These are phyloP conservation scores for Thozetella sp. DNA, from an alignment of 495 filamentous ascomycete genomes.

Conservation along the genomic window DNA sequence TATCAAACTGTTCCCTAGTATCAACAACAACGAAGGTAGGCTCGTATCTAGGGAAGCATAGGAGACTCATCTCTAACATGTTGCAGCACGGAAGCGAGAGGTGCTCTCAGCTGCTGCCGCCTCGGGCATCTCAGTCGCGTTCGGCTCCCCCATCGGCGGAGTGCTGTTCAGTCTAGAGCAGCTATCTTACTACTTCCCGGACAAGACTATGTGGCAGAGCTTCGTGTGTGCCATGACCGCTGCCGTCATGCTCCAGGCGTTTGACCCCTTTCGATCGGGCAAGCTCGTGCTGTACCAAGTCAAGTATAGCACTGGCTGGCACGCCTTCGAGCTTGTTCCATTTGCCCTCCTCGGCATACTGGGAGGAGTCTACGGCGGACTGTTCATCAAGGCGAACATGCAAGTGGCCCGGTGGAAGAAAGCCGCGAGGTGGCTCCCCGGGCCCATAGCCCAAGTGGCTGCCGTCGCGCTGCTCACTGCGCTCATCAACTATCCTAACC, in stretches of 20 bases:
- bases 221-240: constrained; percentile 99
- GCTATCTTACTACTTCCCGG: constrained; percentile 97
- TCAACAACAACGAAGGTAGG: constrained; percentile 87
- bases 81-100: constrained; percentile 85
- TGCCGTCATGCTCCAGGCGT: constrained; percentile 86
- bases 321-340: constrained; percentile 90
- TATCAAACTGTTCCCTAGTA: constrained; percentile 83
- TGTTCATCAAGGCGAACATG: constrained; percentile 96
- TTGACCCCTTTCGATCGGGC: constrained; percentile 94
- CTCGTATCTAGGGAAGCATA: not conserved
- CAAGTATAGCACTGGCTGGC: constrained; percentile 90
- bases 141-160: constrained; percentile 94
- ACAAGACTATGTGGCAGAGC: constrained; percentile 99
- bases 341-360: constrained; percentile 86
- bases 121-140: constrained; percentile 94
- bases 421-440: constrained; percentile 55
- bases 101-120: constrained; percentile 93
- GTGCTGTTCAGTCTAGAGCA: constrained; percentile 95
- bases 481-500: constrained; percentile 90
- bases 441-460: constrained; percentile 76
- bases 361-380: constrained; percentile 88
- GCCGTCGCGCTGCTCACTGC: constrained; percentile 78
- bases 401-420: constrained; percentile 81
- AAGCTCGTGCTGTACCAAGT: constrained; percentile 98
- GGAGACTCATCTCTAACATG: constrained; percentile 13